Base-by-base conservation (phyloP, 2,329 filamentous ascomycete species). In the Claviceps sp. region DNA sequence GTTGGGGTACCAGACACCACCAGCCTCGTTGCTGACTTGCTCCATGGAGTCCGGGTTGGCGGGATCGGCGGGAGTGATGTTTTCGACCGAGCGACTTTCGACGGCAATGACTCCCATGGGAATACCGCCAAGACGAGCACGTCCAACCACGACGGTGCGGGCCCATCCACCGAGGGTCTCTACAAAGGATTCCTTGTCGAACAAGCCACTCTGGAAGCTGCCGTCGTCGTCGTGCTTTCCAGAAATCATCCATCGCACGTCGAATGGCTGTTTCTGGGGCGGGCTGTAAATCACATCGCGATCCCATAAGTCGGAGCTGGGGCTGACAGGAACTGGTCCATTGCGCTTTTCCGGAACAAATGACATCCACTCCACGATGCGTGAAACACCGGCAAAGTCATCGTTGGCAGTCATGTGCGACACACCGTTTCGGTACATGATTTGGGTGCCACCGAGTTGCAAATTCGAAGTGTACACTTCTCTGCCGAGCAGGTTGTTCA, bases 391-490 rank as follows among this genome's bases (percentile, higher is more conserved):
- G 63, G 91, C 90, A 62, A 98, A 97, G 73, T 98, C 93, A 64
- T 98, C 91, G 61, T 85, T 86, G 63, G 93, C 93, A 60, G 91
- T 96, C 87, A 97, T 91, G 76, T 98, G 93, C 22, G 93, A 97
- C 43, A 98, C 93, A 81, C 93, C 93, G 68, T 98, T 98, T 74
- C 88, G 90, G 82, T 98, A 97, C 93, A 98, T 98, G 79, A 98
- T 98, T 72, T 98, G 93, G n/a, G 93, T 98, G 62, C 93, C 93
- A 82, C 93, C 93, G 58, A 98, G 88, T 76, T 98, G 93, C 65
- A 98, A 73, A 79, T 98, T 98, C 55, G 93, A 97, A 24, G 93
- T 96, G 75, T 98, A 98, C 34, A 98, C 91, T 71, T 98, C 93
- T 61, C 94, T 89, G 63, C 93, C 93, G 55, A 98, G 82, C 62